Base-by-base conservation (phyloP, 495 filamentous ascomycete species). In the Aspergillus asperescens region DNA sequence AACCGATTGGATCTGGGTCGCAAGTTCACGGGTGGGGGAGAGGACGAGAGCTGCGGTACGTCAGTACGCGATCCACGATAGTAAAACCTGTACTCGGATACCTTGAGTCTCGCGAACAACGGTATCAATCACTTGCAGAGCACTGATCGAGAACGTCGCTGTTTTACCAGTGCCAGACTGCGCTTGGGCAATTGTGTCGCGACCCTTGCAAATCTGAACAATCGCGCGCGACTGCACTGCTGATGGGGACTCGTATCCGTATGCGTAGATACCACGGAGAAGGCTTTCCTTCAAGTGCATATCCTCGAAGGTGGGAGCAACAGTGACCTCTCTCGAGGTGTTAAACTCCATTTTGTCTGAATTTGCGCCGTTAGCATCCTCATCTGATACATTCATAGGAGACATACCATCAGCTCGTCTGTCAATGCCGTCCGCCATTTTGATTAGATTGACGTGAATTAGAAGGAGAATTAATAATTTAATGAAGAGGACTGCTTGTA, bases 151-250 rank as follows among this genome's bases (percentile, higher is more conserved):
- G 77, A 99, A 99, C 1, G 93, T 99, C 8, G 93, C 93, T 19
- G 93, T 99, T 78, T 99, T 99, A 75, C 93, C 93, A 46, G 93
- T 99, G 75, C 93, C 93, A 46, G 90, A 96, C 77, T 99, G 93
- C n/a, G 93, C 93, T 70, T 99, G 93, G 28, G 93, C 93, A 68
- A 99, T 99, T 45, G 90, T 95, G 67, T 99, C 93, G 68, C 90
- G 89, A 55, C 92, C 93, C 76, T 95, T 97, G 81, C 91, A 96
- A 64, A 98, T 90, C 70, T 96, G 92, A 57, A 97, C 91, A 64
- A 98, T 98, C 52, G 94, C 93, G 62, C 93, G 86, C 38, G 90
- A 95, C 72, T 98, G 93, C 15, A 98, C 91, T 4, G 93, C 93
- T 4, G 93, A 98, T 1, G 93, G 93, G 0, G 90, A 95, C 65